Evolutionary conservation across 2,329 filamentous ascomycete species (phyloP), one percentile per base, ranked within the genome.

Genomic region (Talaromyces sp.): DNA sequence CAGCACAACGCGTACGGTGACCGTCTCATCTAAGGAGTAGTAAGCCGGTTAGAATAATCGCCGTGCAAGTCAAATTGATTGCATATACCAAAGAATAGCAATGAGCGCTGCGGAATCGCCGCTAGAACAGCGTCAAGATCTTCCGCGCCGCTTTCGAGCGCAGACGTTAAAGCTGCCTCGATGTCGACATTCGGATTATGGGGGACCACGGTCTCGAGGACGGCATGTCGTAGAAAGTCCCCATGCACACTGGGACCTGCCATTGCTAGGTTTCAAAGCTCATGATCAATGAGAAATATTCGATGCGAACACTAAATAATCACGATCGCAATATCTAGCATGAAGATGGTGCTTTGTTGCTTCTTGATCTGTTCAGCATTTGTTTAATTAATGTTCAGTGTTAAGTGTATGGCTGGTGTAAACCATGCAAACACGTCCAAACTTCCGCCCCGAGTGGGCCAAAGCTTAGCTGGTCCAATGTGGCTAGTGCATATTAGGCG

Each of bases 1-100:
- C 41, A 87, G 76, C 43, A 85, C 78, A 56, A 86, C 74, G 69
- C 84, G 81, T 22, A 83, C 79, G 24, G 80, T 78, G 41, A 85
- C 76, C 54, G 79, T 75, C 76, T 87, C 85, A 82, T 87, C 85
- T 74, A 66, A 73, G 39, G 67, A 75, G 78, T 82, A 85, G 82
- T 81, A 81, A 83, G 79, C 81, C n/a, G 11, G 52, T 56, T 39
- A 56, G 52, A 16, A n/a, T 22, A 24, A 33, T 22, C n/a, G n/a
- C 52, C 33, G 11, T 7, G 11, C n/a, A 24, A 14, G 52, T 13
- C 35, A 33, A 5, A 19, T 14, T 43, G 56, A 49, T 24, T 50
- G 13, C 45, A 62, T 75, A 56, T 75, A 81, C 84, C 84, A 68
- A 85, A 84, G 33, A 86, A 82, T 14, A 87, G 72, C 19, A 84